Conservation (phyloP, 495 filamentous ascomycete species). For the Cercophora newfieldiana region DNA sequence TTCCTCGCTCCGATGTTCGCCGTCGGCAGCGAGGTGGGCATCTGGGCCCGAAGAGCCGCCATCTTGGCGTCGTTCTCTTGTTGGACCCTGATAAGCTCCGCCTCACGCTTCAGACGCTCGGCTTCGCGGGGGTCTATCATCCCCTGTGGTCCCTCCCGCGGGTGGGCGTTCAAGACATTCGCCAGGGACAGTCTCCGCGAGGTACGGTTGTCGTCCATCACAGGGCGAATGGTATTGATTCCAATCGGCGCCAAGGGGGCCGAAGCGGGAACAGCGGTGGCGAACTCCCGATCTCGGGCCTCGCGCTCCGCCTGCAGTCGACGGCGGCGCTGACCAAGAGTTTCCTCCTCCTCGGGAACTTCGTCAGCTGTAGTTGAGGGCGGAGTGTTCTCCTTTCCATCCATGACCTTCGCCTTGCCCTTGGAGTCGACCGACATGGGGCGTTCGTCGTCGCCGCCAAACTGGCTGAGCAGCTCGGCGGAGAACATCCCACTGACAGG, state of each 20-base stretch:
- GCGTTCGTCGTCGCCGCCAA: conserved; percentile 53
- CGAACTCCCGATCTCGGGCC: conserved; percentile 49
- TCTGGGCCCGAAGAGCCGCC: conserved; percentile 42
- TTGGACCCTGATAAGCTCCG: conserved; percentile 35
- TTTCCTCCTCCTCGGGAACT: conserved; percentile 71
- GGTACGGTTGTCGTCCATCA: conserved; percentile 28
- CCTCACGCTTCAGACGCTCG: conserved; percentile 37
- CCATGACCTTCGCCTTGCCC: conserved; percentile 27
- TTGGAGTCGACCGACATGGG: conserved; percentile 30
- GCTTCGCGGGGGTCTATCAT: conserved; percentile 35
- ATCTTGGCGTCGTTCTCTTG: conserved; percentile 42
- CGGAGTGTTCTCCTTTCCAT: conserved; percentile 23
- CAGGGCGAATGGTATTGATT: conserved; percentile 30
- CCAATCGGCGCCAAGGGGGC: conserved; percentile 8
- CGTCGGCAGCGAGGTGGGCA: conserved; percentile 38
- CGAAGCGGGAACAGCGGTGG: neutral
- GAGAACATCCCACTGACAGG: conserved; percentile 75
- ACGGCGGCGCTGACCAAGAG: conserved; percentile 79
- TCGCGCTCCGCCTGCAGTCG: conserved; percentile 75
- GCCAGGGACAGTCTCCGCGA: conserved; percentile 63
- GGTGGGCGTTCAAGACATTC: conserved; percentile 59
- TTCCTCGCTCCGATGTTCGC: conserved; percentile 27
- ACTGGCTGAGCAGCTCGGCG: conserved; percentile 72
- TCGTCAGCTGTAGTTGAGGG: conserved; percentile 13
- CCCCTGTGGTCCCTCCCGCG: conserved; percentile 34